Evolutionary conservation across 305 asterid genomes (phyloP), one percentile per base, ranked within the genome.

Genomic region (Fraxinus floribunda): DNA sequence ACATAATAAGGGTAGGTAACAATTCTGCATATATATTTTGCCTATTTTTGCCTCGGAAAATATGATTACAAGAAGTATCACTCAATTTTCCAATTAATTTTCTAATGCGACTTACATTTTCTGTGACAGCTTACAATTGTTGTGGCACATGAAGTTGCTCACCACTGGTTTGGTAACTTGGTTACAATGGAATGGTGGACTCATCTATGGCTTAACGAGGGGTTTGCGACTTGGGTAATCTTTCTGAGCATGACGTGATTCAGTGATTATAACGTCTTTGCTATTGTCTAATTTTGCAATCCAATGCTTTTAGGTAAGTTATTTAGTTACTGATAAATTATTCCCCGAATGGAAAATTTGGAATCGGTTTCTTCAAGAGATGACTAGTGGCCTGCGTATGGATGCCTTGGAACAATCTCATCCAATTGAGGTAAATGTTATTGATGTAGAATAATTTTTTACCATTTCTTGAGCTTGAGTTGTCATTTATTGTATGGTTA

Each of bases 111-210:
- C 24, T 55, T n/a, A n/a, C 64, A n/a, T 52, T 80, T 82, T 2
- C 35, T 7, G 15, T 72, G 64, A 0, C 90, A 92, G 96, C 93
- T 90, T 84, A 87, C 96, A 70, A 88, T 87, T 57, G 93, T 91
- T 62, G 94, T 92, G 83, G 93, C 94, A 71, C 97, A 92, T 89
- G 97, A 91, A 88, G 92, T 92, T 88, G 94, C 94, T 77, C 94
- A 92, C 34, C 93, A 92, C 83, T 92, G 94, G 94, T 90, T 92
- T 74, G 95, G 95, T 80, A 91, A 91, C 89, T 90, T 91, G 71
- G 93, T 91, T 22, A 91, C 92, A 20, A 91, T 92, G 93, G 97
- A 91, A 81, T 92, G 97, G 97, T 92, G 97, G 97, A 92, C 94
- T 32, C 92, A 93, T 84, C 81, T 93, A 72, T 93, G 97, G 97